Evolutionary conservation across 177 flowering plant genomes (phyloP).

Genomic region (Tripterygium wilfordii): DNA sequence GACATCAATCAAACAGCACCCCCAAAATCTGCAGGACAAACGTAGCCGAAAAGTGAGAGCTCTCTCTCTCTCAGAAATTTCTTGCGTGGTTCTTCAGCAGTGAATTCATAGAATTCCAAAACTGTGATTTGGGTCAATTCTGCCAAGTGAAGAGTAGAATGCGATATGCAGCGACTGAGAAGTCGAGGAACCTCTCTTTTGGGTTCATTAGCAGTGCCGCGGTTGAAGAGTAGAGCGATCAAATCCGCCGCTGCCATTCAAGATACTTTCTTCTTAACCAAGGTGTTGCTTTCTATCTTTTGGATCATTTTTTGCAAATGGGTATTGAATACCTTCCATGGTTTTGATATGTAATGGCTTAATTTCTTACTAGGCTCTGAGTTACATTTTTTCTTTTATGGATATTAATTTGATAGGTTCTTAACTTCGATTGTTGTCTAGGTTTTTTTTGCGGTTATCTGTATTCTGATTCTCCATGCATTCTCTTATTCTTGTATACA

Average conservation of each 20-base stretch:
- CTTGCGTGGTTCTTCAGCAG: too few relatives aligned
- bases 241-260: slow-evolving; percentile 73
- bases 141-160: neutral
- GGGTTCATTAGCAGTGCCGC: slow-evolving; percentile 30
- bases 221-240: slow-evolving; percentile 49
- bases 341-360: neutral
- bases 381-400: neutral
- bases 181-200: slow-evolving; percentile 25
- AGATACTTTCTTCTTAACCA: slow-evolving; percentile 67
- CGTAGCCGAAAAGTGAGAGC: too few relatives aligned
- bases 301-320: slow-evolving; percentile 1
- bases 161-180: slow-evolving; percentile 45
- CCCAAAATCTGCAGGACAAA: too few relatives aligned
- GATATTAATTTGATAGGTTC: slow-evolving; percentile 3
- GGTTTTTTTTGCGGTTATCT: slow-evolving; percentile 1
- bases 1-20: too few relatives aligned
- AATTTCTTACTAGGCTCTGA: too few relatives aligned
- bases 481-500: neutral
- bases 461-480: neutral
- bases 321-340: slow-evolving; percentile 22
- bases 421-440: neutral
- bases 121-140: too few relatives aligned
- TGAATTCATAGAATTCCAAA: too few relatives aligned
- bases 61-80: too few relatives aligned
- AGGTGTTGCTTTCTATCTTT: slow-evolving; percentile 23